Percentiles rank a stretch among this genome's conserved stretches.
Evolutionary conservation across 768 basidiomycete genomes (phyloP).

Genomic region (Rhodotorula babjevae): DNA sequence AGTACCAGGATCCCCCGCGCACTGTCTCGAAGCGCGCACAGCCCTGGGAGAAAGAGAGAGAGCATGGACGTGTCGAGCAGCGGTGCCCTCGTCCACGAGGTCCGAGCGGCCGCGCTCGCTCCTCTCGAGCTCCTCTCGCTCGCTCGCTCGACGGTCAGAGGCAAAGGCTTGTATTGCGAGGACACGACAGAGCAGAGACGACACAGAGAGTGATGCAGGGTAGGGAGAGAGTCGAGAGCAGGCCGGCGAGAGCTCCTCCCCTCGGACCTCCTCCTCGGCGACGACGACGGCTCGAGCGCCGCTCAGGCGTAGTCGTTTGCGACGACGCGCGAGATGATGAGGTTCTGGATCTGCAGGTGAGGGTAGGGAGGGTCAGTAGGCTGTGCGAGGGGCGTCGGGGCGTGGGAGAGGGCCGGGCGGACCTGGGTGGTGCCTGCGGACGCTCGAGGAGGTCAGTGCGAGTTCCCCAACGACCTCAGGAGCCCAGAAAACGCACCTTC

Average conservation of each 20-base stretch:
- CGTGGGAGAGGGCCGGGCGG: background rate
- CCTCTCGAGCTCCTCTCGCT: no score
- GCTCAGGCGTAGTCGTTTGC: constrained; percentile 21
- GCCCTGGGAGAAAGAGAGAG: no score
- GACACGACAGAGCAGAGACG: background rate
- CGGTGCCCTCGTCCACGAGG: no score
- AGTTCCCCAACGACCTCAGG: no score
- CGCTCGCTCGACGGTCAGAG: no score
- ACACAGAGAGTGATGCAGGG: background rate
- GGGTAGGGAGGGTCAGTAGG: background rate
- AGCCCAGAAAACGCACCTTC: constrained; percentile 34
- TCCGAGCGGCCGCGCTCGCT: no score
- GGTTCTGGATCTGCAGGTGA: constrained; percentile 44
- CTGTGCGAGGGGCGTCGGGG: background rate
- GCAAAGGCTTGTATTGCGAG: no score
- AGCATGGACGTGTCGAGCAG: no score
- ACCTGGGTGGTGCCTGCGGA: constrained; percentile 1
- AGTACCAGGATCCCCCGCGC: no score
- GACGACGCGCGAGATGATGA: constrained; percentile 47
- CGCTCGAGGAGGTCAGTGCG: background rate
- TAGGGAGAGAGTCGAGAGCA: background rate
- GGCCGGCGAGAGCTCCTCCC: background rate
- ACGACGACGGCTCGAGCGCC: background rate
- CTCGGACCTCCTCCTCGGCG: no score
- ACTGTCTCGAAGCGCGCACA: no score